Base-by-base conservation (phyloP, 805 yeast genomes). In the Wickerhamiella brachini region DNA sequence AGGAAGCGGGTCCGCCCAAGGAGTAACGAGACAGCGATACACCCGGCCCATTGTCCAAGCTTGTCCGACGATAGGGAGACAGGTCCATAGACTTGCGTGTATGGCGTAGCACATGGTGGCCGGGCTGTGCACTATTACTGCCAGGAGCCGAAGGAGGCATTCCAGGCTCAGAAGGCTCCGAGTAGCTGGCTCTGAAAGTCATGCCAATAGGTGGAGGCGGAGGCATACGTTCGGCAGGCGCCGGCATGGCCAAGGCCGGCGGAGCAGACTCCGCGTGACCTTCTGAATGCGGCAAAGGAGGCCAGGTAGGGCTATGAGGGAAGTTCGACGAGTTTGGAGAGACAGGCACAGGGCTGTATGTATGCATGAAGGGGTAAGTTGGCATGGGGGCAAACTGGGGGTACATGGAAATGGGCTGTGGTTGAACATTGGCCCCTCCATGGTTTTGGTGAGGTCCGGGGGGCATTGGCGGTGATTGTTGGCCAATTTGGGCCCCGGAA, bases 21-120 rank as follows among this genome's bases (percentile, higher is more conserved):
- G 53, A 51, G 31, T 48, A 45, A 6, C 53, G 41, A 18, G 51
- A 31, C 17, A 48, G 49, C 39, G 44, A 21, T 5, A 20, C 24
- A 2, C 41, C 41, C 3, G 20, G 41, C 2, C 41, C 41, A 12
- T 29, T 26, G 2, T 45, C 47, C 9, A 29, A 18, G 6, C 39
- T 29, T 24, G 22, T 10, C 8, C 47, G 47, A 5, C 47, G 47
- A 23, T 45, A 45, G 24, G 47, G 47, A 24, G 47, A 17, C 10
- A 18, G 9, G 24, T 45, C 39, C 39, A 45, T 17, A 5, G 47
- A 29, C 24, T n/a, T 18, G n/a, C 22, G 39, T 5, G 17, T n/a
- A 18, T 26, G 47, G 9, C 47, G 37, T 6, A 45, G 6, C 24
- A 41, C 44, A 41, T 21, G 24, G 6, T 18, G 24, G 12, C 24